A percentile compares a stretch with the other conserved stretches of the same genome.
These are phyloP conservation scores for Gaillardinia entomophila DNA, from an alignment of 805 yeast genomes.

Conservation along the genomic window DNA sequence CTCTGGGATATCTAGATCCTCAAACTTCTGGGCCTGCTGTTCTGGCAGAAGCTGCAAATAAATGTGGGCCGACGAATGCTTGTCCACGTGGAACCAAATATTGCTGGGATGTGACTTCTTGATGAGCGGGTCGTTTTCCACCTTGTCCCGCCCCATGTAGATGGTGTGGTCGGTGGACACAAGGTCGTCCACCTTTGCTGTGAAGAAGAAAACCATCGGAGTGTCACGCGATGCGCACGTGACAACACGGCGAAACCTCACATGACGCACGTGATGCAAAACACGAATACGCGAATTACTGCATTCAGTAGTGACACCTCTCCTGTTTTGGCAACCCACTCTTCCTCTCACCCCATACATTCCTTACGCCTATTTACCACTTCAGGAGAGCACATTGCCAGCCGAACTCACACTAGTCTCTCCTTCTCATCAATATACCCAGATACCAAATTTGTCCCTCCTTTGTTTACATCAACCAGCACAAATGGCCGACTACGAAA, in stretches of 20 bases:
- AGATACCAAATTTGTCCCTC: not conserved
- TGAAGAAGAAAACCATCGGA: constrained; percentile 14
- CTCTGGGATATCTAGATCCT: constrained; percentile 29
- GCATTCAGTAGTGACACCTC: not conserved
- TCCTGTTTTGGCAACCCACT: not conserved
- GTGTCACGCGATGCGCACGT: not conserved
- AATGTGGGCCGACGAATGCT: constrained; percentile 71
- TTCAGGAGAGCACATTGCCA: too few relatives aligned
- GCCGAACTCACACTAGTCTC: too few relatives aligned
- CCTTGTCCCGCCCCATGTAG: constrained; percentile 71
- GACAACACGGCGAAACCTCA: too few relatives aligned
- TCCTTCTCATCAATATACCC: not conserved
- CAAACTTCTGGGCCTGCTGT: constrained; percentile 41
- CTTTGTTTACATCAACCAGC: not conserved
- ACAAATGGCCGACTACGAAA: constrained; percentile 13
- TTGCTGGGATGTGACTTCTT: constrained; percentile 61
- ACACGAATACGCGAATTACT: too few relatives aligned
- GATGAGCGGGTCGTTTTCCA: constrained; percentile 51
- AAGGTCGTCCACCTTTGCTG: constrained; percentile 5
- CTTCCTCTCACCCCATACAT: not conserved
- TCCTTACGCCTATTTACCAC: not conserved
- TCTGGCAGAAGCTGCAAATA: constrained; percentile 52
- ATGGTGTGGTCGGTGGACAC: constrained; percentile 22
- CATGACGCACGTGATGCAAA: too few relatives aligned
- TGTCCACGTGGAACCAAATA: constrained; percentile 80